phyloP scores from a whole-genome alignment of 2,329 filamentous ascomycete species.

The Alternaria burnsii region DNA sequence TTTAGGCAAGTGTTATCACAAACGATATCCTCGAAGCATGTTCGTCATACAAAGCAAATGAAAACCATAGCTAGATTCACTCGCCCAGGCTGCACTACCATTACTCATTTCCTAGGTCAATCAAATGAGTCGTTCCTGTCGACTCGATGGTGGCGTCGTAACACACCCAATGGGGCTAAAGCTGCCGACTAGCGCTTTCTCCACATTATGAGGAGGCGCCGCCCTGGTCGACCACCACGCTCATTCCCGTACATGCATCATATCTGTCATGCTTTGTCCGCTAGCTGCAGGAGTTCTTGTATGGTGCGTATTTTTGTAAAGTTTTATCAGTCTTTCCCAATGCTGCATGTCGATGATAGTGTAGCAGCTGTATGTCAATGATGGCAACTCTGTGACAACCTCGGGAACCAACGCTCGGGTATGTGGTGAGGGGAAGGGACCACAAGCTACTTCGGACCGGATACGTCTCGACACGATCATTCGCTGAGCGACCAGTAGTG shows the following conservation, averaged over 20 bases:
- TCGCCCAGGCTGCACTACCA: neutral
- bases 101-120: neutral
- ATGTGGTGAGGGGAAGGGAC: conserved; percentile 6
- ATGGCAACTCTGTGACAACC: neutral
- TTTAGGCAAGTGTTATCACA: neutral
- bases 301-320: too few relatives aligned
- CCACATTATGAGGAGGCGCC: neutral
- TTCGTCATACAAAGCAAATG: neutral
- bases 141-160: neutral
- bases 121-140: neutral
- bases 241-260: neutral
- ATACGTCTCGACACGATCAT: neutral
- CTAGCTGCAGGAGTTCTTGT: neutral
- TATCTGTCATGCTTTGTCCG: neutral
- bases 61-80: neutral
- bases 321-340: too few relatives aligned
- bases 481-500: neutral
- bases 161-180: neutral
- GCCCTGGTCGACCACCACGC: neutral
- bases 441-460: neutral
- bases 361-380: neutral
- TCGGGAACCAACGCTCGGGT: neutral
- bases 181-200: conserved; percentile 3
- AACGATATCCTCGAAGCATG: neutral
- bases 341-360: neutral